A percentile compares a stretch with the other conserved stretches of the same genome.
These are phyloP conservation scores for Chlamydomonas urium DNA, from an alignment of 139 green algal species.

Conservation along the genomic window DNA sequence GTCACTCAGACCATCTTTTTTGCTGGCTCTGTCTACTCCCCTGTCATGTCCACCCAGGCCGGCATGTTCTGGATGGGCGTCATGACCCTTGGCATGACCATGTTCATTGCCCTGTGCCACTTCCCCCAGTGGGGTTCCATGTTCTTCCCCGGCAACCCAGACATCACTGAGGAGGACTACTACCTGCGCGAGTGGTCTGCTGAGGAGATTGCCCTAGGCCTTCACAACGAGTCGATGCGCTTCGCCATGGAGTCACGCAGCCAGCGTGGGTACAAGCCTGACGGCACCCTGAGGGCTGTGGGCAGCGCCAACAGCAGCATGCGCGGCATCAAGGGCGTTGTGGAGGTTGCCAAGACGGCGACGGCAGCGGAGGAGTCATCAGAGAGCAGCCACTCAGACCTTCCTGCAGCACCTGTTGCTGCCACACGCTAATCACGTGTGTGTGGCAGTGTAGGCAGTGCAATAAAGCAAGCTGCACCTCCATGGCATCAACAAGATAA, in stretches of 20 bases:
- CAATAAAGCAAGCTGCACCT: no score
- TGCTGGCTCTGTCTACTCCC: slow-evolving; percentile 23
- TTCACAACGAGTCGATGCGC: slow-evolving; percentile 46
- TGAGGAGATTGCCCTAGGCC: slow-evolving; percentile 44
- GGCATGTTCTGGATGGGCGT: slow-evolving; percentile 85
- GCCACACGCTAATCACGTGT: no score
- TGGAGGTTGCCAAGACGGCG: no score
- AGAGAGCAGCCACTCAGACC: no score
- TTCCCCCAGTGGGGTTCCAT: slow-evolving; percentile 95
- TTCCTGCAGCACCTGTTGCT: no score
- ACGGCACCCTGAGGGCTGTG: no score
- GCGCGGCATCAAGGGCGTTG: no score
- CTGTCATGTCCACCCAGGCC: slow-evolving; percentile 35
- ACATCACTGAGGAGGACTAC: slow-evolving; percentile 84
- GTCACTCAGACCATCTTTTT: slow-evolving; percentile 91
- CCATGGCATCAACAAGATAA: no score
- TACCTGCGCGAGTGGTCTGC: slow-evolving; percentile 61
- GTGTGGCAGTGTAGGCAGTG: no score
- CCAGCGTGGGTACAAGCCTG: not conserved
- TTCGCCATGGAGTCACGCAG: slow-evolving; percentile 53
- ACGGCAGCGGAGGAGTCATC: no score
- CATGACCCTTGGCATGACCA: slow-evolving; percentile 70
- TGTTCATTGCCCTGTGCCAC: slow-evolving; percentile 62
- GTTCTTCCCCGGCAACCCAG: slow-evolving; percentile 56
- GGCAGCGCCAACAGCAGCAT: not conserved